These are phyloP conservation scores for Saccharomycopsis fodiens DNA, from an alignment of 805 yeast species.

Conservation along the genomic window DNA sequence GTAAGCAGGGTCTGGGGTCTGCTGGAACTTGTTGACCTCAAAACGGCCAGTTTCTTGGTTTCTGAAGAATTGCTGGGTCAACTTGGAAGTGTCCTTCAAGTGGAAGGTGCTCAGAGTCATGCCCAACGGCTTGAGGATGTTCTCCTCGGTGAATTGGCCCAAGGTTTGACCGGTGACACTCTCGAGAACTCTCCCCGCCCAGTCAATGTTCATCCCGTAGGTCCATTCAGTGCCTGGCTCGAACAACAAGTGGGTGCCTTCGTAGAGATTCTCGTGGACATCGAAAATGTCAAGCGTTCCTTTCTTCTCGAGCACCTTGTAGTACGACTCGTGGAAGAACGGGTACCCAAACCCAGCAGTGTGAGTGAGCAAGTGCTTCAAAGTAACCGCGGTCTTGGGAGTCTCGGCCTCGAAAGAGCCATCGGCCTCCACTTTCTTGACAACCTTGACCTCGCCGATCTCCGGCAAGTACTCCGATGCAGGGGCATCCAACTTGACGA, in stretches of 20 bases:
- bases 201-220: slow-evolving; percentile 30
- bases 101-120: slow-evolving; percentile 24
- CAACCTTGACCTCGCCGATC: slow-evolving; percentile 22
- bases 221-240: slow-evolving; percentile 32
- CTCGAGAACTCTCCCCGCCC: slow-evolving; percentile 29
- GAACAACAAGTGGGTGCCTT: slow-evolving; percentile 24
- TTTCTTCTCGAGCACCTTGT: slow-evolving; percentile 18
- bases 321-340: slow-evolving; percentile 25
- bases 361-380: slow-evolving; percentile 29
- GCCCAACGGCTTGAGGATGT: slow-evolving; percentile 27
- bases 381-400: slow-evolving; percentile 25
- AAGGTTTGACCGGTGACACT: slow-evolving; percentile 24
- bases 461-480: slow-evolving; percentile 27
- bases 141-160: slow-evolving; percentile 25
- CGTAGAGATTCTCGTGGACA: slow-evolving; percentile 19
- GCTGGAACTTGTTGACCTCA: slow-evolving; percentile 16
- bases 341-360: slow-evolving; percentile 32
- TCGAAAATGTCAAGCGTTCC: slow-evolving; percentile 20
- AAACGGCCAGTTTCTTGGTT: slow-evolving; percentile 17
- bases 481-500: slow-evolving; percentile 26
- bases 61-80: slow-evolving; percentile 23
- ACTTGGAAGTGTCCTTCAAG: slow-evolving; percentile 4
- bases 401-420: slow-evolving; percentile 23
- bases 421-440: slow-evolving; percentile 22
- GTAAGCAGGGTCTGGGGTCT: slow-evolving; percentile 22